Evolutionary conservation across 23 red algal species (phyloP).

Genomic region (Gracilariopsis chorda): DNA sequence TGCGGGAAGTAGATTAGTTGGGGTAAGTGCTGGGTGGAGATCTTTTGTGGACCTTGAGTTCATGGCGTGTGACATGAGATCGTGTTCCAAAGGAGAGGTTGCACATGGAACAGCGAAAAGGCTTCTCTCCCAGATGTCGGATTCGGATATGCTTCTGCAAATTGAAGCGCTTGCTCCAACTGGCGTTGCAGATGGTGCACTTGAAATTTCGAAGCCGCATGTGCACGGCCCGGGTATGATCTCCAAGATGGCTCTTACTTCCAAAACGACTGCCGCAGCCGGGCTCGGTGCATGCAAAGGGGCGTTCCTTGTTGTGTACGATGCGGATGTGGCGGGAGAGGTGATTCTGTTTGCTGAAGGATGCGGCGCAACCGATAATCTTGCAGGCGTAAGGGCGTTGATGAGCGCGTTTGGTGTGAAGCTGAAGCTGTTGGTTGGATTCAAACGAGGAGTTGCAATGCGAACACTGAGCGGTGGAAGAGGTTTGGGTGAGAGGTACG

Average conservation of each 20-base stretch:
- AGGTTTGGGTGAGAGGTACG: too few relatives aligned
- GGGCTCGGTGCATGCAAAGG: conserved; percentile 49
- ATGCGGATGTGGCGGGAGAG: conserved; percentile 57
- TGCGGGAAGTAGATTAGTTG: too few relatives aligned
- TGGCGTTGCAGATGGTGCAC: conserved; percentile 33
- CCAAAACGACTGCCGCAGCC: conserved; percentile 46
- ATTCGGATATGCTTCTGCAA: conserved; percentile 59
- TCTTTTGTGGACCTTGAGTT: conserved; percentile 42
- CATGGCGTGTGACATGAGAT: conserved; percentile 37
- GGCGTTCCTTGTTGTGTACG: conserved; percentile 61
- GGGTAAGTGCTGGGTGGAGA: too few relatives aligned
- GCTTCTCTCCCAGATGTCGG: conserved; percentile 53
- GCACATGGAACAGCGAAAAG: conserved; percentile 55
- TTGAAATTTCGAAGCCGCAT: conserved; percentile 45
- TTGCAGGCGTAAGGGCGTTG: conserved; percentile 2
- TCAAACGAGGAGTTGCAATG: neutral
- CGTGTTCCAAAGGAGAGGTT: conserved; percentile 38
- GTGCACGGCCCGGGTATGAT: conserved; percentile 50
- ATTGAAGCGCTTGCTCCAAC: conserved; percentile 49
- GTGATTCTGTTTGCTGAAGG: conserved; percentile 55
- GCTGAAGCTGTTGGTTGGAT: neutral
- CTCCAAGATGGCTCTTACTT: conserved; percentile 36
- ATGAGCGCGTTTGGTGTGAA: neutral
- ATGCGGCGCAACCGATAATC: neutral
- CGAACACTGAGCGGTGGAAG: neutral